Base-by-base conservation (phyloP, 768 basidiomycete genomes). In the Termitomyces sp. region DNA sequence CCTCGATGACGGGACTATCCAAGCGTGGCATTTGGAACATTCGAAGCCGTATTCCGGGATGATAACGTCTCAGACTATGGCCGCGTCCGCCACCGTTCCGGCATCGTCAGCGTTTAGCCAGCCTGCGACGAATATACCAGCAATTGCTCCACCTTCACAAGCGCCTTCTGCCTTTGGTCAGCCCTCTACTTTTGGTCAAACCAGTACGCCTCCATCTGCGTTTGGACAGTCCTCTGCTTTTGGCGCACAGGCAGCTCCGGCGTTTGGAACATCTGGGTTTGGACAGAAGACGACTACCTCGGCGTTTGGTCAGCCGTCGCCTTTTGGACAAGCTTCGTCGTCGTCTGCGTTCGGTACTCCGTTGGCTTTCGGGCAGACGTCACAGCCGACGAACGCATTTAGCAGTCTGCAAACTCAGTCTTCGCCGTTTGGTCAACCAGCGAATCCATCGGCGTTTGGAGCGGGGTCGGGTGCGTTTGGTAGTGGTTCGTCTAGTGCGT, bases 1-100 rank as follows among this genome's bases (percentile, higher is more conserved):
- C 69, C 77, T 88, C 12, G 90, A 85, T 54, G 90, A 93, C 65
- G 90, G 90, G 20, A 88, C 89, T 0, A 55, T 93, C 24, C 80
- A 84, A 49, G 90, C 77, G 4, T 93, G 90, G 89, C 76, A 84
- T 66, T 65, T 88, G 22, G 80, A 88, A 37, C 82, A 87, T 65
- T 72, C 75, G 8, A 79, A 78, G 42, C 73, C 79, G 8, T 92
- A 90, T 65, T 72, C 76, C 42, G 82, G 82, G 29, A 82, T 90
- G 78, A 66, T 77, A 6, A 61, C 57, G n/a, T 54, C 62, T 12
- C 45, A 58, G 3, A 57, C 68, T 34, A 37, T 59, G 3, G 57
- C 58, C 3, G 41, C 62, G 18, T 26, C 59, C 56, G 46, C 59
- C 2, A 28, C 54, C n/a, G 22, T 57, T 45, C n/a, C 60, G 15